Percentiles rank a stretch among this genome's conserved stretches.
Evolutionary conservation across 257 asterid genomes (phyloP).

Genomic region (Plantago elongata): DNA sequence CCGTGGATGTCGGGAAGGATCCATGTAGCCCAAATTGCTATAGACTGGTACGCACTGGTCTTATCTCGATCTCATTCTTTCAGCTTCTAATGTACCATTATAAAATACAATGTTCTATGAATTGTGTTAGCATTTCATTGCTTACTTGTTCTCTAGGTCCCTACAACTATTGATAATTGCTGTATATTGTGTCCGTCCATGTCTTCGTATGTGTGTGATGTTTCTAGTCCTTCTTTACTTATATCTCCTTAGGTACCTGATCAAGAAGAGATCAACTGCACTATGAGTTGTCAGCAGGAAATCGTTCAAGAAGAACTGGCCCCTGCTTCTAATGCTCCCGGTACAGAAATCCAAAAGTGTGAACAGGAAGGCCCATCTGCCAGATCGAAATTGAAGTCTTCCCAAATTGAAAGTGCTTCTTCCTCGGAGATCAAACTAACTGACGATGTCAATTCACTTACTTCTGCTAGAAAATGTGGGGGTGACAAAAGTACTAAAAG

Average conservation of each 20-base stretch:
- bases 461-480: slow-evolving; percentile 43
- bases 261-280: slow-evolving; percentile 44
- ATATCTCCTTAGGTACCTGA: slow-evolving; percentile 38
- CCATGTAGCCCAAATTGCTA: slow-evolving; percentile 82
- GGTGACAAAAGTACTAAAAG: slow-evolving; percentile 71
- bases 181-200: too few relatives aligned
- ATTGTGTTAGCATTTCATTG: neutral
- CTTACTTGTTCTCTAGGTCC: too few relatives aligned
- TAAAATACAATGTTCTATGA: neutral
- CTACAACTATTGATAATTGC: too few relatives aligned
- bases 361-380: slow-evolving; percentile 36
- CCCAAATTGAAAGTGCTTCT: slow-evolving; percentile 63
- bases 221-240: slow-evolving; percentile 17
- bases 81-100: neutral
- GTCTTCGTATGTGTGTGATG: neutral
- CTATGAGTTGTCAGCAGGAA: slow-evolving; percentile 34
- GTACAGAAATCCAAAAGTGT: slow-evolving; percentile 41
- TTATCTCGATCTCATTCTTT: slow-evolving; percentile 11
- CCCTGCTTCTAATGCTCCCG: slow-evolving; percentile 37
- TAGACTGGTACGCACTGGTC: slow-evolving; percentile 43
- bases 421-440: slow-evolving; percentile 53
- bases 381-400: slow-evolving; percentile 54
- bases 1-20: slow-evolving; percentile 50
- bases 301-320: slow-evolving; percentile 38
- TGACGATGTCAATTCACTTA: slow-evolving; percentile 49